Evolutionary conservation across 768 basidiomycete genomes (phyloP).

Genomic region (Piloderma croceum): DNA sequence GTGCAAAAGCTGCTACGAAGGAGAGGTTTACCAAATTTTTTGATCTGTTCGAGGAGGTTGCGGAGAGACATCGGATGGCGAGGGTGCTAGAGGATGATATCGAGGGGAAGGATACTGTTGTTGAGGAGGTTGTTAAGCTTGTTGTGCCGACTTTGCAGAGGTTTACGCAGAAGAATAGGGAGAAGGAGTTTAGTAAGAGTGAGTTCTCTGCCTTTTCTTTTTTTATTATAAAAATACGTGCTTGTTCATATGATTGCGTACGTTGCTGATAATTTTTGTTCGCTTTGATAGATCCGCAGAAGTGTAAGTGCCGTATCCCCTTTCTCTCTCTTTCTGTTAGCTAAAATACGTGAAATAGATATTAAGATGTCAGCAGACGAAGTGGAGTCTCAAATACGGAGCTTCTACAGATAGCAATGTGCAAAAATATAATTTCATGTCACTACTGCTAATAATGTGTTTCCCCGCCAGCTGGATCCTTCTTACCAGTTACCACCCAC

Average conservation of each 20-base stretch:
- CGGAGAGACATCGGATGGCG: conserved; percentile 67
- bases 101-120: conserved; percentile 51
- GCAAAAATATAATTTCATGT: no score
- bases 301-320: conserved; percentile 35
- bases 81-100: conserved; percentile 67
- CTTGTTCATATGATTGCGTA: conserved; percentile 6
- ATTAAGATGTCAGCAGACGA: conserved; percentile 74
- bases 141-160: conserved; percentile 70
- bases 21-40: conserved; percentile 83
- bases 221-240: not conserved
- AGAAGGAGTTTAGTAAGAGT: conserved; percentile 87
- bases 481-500: no score
- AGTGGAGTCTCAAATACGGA: conserved; percentile 64
- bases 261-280: conserved; percentile 18
- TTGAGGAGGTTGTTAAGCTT: conserved; percentile 71
- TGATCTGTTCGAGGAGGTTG: conserved; percentile 72
- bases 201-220: conserved; percentile 18
- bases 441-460: no score
- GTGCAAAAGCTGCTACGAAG: conserved; percentile 65
- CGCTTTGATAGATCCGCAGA: conserved; percentile 39
- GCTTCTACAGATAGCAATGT: conserved; percentile 42
- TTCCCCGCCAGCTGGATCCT: no score
- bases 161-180: conserved; percentile 69
- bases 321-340: not conserved
- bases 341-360: no score